Percentiles rank a stretch among this genome's conserved stretches.
These are phyloP conservation scores for Trametes sp. DNA, from an alignment of 1,284 basidiomycete genomes.

Conservation along the genomic window DNA sequence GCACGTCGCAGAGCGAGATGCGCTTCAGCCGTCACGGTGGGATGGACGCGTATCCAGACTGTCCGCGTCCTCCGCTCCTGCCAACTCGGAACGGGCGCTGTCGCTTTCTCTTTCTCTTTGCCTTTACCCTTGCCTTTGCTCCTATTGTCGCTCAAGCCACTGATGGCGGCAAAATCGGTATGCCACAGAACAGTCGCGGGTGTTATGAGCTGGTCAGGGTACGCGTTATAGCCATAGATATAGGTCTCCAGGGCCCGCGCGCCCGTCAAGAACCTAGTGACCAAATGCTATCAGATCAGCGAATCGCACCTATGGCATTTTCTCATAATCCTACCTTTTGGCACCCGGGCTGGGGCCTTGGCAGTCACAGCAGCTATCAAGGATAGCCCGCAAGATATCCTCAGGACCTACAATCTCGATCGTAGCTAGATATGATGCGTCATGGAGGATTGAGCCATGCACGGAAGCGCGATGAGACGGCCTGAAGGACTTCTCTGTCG, in stretches of 20 bases:
- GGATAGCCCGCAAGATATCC: slow-evolving; percentile 54
- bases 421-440: slow-evolving; percentile 83
- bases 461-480: slow-evolving; percentile 88
- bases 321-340: slow-evolving; percentile 53
- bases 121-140: slow-evolving; percentile 31
- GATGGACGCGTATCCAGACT: slow-evolving; percentile 84
- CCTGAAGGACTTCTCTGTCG: slow-evolving; percentile 90
- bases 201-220: slow-evolving; percentile 75
- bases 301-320: not conserved
- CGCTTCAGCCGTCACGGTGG: slow-evolving; percentile 67
- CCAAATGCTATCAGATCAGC: not conserved
- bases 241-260: slow-evolving; percentile 65
- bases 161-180: slow-evolving; percentile 39
- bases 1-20: slow-evolving; percentile 59
- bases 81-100: slow-evolving; percentile 19
- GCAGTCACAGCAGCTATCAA: slow-evolving; percentile 70
- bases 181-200: slow-evolving; percentile 82
- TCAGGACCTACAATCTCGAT: slow-evolving; percentile 78
- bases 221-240: slow-evolving; percentile 68
- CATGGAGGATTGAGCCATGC: slow-evolving; percentile 85
- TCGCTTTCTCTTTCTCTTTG: slow-evolving; percentile 27
- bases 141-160: slow-evolving; percentile 26
- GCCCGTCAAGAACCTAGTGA: slow-evolving; percentile 60
- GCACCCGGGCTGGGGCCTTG: slow-evolving; percentile 63
- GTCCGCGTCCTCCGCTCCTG: slow-evolving; percentile 43